These are phyloP conservation scores for Pseudogymnoascus sp. DNA, from an alignment of 2,329 filamentous ascomycete genomes.

Conservation along the genomic window DNA sequence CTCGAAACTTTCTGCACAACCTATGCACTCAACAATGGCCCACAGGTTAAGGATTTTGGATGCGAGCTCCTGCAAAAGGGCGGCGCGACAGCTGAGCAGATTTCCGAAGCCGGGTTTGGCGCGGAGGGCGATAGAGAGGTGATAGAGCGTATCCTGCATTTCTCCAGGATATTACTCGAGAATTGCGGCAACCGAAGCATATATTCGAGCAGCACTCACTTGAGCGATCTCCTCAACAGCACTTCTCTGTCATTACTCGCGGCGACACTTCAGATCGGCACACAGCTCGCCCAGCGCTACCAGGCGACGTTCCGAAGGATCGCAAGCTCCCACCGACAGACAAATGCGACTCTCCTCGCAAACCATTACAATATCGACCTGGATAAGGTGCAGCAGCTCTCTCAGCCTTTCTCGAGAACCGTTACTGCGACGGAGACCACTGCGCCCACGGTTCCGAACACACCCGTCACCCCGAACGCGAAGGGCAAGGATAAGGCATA, in stretches of 20 bases:
- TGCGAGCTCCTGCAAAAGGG: constrained; percentile 53
- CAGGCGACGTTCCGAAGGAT: constrained; percentile 78
- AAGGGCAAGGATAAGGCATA: constrained; percentile 71
- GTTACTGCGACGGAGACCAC: constrained; percentile 41
- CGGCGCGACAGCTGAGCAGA: constrained; percentile 41
- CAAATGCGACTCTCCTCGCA: constrained; percentile 66
- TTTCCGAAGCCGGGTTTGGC: constrained; percentile 56
- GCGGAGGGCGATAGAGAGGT: constrained; percentile 73
- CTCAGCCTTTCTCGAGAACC: constrained; percentile 73
- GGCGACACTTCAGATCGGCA: constrained; percentile 69
- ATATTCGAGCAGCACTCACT: constrained; percentile 84
- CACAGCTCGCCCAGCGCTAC: constrained; percentile 86
- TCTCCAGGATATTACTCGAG: constrained; percentile 81
- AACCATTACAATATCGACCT: constrained; percentile 78
- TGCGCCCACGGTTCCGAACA: constrained; percentile 42
- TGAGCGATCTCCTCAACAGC: constrained; percentile 84
- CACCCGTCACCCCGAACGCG: constrained; percentile 46
- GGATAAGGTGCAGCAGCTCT: constrained; percentile 77
- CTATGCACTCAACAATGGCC: constrained; percentile 73
- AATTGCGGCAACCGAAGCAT: constrained; percentile 96
- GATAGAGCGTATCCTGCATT: constrained; percentile 71
- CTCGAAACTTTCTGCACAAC: constrained; percentile 72
- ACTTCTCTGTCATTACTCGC: constrained; percentile 74
- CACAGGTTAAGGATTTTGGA: constrained; percentile 70
- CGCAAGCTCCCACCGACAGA: constrained; percentile 52